Percentiles rank a stretch among this genome's conserved stretches.
phyloP scores from a whole-genome alignment of 1,139 yeast genomes.

The Candida freyschussii region DNA sequence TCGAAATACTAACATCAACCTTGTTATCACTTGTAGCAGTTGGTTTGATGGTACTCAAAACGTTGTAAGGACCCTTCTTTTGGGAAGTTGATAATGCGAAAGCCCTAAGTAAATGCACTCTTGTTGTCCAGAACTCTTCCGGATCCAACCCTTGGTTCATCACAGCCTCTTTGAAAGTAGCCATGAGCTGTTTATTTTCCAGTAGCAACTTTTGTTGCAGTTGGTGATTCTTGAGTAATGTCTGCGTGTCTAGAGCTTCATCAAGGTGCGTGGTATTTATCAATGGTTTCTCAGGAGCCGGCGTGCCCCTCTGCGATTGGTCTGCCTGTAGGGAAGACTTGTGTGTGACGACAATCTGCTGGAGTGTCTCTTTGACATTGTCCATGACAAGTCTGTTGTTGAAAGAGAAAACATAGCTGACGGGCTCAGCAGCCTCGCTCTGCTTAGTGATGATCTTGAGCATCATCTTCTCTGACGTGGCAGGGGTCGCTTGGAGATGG shows the following conservation, averaged over 20 bases:
- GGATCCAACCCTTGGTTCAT: constrained; percentile 75
- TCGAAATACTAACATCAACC: constrained; percentile 85
- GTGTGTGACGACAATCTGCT: constrained; percentile 66
- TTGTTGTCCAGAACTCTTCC: constrained; percentile 81
- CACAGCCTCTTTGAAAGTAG: constrained; percentile 83
- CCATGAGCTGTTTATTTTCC: constrained; percentile 65
- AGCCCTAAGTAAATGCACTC: constrained; percentile 76
- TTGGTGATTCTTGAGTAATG: constrained; percentile 60
- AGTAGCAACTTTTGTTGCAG: constrained; percentile 74
- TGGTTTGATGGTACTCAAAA: constrained; percentile 87
- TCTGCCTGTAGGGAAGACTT: constrained; percentile 39
- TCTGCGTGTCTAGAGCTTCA: constrained; percentile 42
- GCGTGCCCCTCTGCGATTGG: constrained; percentile 30
- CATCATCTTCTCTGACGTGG: constrained; percentile 64
- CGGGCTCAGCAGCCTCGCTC: constrained; percentile 40
- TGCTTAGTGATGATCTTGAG: constrained; percentile 50
- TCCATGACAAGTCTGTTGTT: constrained; percentile 74
- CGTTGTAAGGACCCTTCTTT: constrained; percentile 90
- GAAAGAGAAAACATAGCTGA: constrained; percentile 51
- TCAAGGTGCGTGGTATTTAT: constrained; percentile 36
- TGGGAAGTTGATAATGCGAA: constrained; percentile 82
- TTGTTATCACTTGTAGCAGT: constrained; percentile 86
- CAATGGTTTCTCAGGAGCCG: constrained; percentile 28
- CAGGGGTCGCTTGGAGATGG: constrained; percentile 73
- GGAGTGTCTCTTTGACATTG: constrained; percentile 62